Conservation (phyloP, 345 rosid species). For the Brassica juncea region DNA sequence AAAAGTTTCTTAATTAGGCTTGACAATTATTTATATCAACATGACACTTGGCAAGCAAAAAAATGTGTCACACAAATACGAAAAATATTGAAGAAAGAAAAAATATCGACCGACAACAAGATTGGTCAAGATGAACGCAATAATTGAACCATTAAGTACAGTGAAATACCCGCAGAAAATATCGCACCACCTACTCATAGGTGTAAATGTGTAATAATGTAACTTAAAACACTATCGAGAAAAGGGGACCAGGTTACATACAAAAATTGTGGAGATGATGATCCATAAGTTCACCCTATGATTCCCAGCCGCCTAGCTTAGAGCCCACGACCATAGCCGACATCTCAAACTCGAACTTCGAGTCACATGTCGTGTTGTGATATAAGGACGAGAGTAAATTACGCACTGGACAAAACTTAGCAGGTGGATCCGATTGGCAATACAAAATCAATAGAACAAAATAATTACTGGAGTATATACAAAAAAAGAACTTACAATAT, state of each 20-base stretch:
- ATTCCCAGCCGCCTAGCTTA: slow-evolving; percentile 2
- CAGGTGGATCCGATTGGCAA: neutral
- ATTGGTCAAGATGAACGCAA: slow-evolving; percentile 17
- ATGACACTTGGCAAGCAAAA: neutral
- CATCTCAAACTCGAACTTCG: slow-evolving; percentile 14
- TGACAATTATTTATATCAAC: slow-evolving; percentile 1
- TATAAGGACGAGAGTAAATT: slow-evolving; percentile 3
- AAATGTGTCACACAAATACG: slow-evolving; percentile 3
- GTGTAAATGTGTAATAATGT: slow-evolving; percentile 7
- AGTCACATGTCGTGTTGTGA: neutral
- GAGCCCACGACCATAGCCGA: slow-evolving; percentile 32
- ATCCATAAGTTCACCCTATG: slow-evolving; percentile 5
- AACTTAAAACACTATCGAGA: slow-evolving; percentile 10
- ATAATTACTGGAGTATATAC: neutral
- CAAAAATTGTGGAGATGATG: slow-evolving; percentile 23
- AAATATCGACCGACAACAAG: slow-evolving; percentile 25
- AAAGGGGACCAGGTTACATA: slow-evolving; percentile 35
- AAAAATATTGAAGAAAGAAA: neutral
- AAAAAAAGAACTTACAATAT: no score
- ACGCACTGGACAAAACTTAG: neutral
- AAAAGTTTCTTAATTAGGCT: slow-evolving; percentile 12
- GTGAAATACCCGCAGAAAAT: slow-evolving; percentile 15
- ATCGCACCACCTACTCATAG: slow-evolving; percentile 20
- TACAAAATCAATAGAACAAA: neutral
- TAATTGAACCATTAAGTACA: slow-evolving; percentile 29